Evolutionary conservation across 116 monocot genomes (phyloP).

Genomic region (Cymodocea nodosa): DNA sequence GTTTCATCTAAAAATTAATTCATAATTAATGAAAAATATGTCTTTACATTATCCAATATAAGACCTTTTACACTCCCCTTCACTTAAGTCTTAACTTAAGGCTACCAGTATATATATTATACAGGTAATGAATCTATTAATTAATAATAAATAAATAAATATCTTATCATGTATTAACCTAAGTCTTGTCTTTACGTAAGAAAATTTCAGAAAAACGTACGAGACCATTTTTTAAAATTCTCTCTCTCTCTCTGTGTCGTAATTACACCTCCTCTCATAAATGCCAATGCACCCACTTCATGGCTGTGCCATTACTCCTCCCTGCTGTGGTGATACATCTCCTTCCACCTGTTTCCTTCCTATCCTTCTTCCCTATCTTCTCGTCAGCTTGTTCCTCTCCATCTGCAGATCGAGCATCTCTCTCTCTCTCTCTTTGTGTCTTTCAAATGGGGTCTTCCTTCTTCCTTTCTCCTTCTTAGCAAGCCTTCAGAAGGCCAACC

Average conservation of each 20-base stretch:
- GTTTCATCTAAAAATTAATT: too few relatives aligned
- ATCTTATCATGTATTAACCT: too few relatives aligned
- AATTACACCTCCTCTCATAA: conserved; percentile 23
- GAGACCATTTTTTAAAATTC: background rate
- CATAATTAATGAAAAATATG: too few relatives aligned
- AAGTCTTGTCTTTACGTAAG: too few relatives aligned
- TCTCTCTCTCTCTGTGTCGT: conserved; percentile 6
- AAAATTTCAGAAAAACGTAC: background rate
- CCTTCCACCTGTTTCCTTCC: conserved; percentile 20
- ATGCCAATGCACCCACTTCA: conserved; percentile 96
- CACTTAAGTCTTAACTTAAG: too few relatives aligned
- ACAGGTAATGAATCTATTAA: too few relatives aligned
- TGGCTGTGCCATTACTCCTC: conserved; percentile 79
- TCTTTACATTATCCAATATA: too few relatives aligned
- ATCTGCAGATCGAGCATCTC: background rate
- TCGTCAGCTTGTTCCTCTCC: background rate
- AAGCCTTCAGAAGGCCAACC: background rate
- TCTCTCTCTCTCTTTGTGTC: background rate
- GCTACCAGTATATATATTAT: too few relatives aligned
- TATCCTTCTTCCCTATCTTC: conserved; percentile 7
- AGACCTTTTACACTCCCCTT: too few relatives aligned
- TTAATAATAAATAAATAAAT: too few relatives aligned
- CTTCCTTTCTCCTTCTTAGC: background rate
- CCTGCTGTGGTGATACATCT: conserved; percentile 31
- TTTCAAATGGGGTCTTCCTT: background rate